Base-by-base conservation (phyloP, 257 asterid species). In the Eucommia ulmoides region DNA sequence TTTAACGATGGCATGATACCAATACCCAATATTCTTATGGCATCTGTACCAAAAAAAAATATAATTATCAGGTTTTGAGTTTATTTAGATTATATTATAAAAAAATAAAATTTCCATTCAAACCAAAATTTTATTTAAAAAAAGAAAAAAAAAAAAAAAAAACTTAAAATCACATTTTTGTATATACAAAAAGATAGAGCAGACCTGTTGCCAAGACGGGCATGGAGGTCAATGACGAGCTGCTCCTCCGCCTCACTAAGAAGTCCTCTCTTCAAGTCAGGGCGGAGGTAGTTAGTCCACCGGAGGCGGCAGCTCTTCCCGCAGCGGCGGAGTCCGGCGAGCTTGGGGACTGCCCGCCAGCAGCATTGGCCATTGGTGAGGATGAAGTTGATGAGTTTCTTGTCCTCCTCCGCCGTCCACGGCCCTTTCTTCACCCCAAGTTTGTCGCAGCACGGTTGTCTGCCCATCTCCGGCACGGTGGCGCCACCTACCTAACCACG, bases 401-500 rank as follows among this genome's bases (percentile, higher is more conserved):
- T 84, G 67, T 88, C 97, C 67, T 88, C 97, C 63, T 88, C 97
- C 16, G 89, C 87, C 29, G 93, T 88, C 97, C 97, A 88, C 25
- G 97, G 97, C 44, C 97, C 97, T 63, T 88, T 88, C 75, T 88
- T 88, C 55, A 88, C 97, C 24, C 93, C 94, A 0, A 82, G 91
- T 64, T 88, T 88, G 76, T 88, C 97, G 62, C 97, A 88, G 33
- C 97, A 88, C 56, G 95, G 97, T 49, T 88, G 97, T 60, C 97
- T 70, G 2, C 97, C 95, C 97, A 88, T 84, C 20, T 17, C 58
- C 22, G 33, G 19, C 21, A 8, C 19, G 33, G 35, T 49, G 20
- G 22, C 50, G 52, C 50, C 23, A 17, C 44, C 42, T 20, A 16
- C 9, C n/a, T n/a, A n/a, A 56, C 52, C 44, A 35, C 44, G 3